Evolutionary conservation across 106 monocot genomes (phyloP).

Genomic region (Vanilla planifolia): DNA sequence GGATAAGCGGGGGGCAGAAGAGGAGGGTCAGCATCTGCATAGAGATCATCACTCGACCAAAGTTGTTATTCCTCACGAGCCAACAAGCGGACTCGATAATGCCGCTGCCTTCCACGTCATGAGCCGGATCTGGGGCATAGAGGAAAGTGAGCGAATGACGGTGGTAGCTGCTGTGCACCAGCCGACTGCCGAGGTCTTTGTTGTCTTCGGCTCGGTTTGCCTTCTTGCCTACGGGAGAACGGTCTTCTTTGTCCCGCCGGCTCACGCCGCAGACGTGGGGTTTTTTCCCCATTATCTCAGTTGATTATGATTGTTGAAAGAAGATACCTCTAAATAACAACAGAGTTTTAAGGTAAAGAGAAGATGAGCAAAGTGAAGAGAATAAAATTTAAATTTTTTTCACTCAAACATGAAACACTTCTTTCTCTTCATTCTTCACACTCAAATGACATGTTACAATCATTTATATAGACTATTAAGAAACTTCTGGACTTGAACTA

Average conservation of each 20-base stretch:
- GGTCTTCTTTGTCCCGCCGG: slow-evolving; percentile 11
- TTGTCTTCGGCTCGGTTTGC: slow-evolving; percentile 3
- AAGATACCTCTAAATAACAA: too few species aligned
- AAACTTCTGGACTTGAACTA: too few species aligned
- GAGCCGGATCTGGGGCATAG: slow-evolving; percentile 9
- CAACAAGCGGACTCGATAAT: slow-evolving; percentile 39
- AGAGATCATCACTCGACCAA: slow-evolving; percentile 29
- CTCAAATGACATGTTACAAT: too few species aligned
- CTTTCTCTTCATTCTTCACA: too few species aligned
- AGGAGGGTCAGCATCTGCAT: slow-evolving; percentile 38
- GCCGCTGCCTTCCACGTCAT: slow-evolving; percentile 32
- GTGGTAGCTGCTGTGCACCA: slow-evolving; percentile 17
- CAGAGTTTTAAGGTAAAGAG: too few species aligned
- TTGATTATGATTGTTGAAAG: too few species aligned
- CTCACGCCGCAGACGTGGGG: too few species aligned
- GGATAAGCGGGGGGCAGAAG: slow-evolving; percentile 40
- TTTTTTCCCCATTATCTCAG: too few species aligned
- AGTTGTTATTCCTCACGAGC: slow-evolving; percentile 35
- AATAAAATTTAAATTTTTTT: too few species aligned
- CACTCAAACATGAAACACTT: too few species aligned
- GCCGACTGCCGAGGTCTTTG: slow-evolving; percentile 14
- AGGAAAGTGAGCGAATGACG: slow-evolving; percentile 9
- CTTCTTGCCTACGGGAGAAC: slow-evolving; percentile 15
- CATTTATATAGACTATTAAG: too few species aligned
- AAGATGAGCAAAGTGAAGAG: too few species aligned